Conservation (phyloP, 2,329 filamentous ascomycete genomes). For the Cladosporium sp. region DNA sequence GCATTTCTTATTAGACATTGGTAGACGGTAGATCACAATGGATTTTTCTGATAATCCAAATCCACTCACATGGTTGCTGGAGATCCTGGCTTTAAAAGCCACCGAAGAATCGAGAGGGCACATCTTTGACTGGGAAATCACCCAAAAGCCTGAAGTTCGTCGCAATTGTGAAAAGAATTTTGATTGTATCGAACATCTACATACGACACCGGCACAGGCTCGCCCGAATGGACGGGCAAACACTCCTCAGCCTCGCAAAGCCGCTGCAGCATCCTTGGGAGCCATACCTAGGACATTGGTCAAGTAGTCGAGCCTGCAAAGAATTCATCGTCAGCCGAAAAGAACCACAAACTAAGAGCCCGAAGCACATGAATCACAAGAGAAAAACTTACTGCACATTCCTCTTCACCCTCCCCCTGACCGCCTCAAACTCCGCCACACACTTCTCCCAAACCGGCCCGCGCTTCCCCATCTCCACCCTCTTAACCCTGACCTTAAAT, state of each 20-base stretch:
- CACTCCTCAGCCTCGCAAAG: constrained; percentile 5
- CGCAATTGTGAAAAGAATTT: too few species aligned
- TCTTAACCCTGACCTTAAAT: constrained; percentile 83
- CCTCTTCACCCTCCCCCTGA: constrained; percentile 63
- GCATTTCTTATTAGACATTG: too few species aligned
- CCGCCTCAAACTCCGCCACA: constrained; percentile 63
- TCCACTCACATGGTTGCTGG: too few species aligned
- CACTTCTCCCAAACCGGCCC: constrained; percentile 25
- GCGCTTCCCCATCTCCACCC: constrained; percentile 66
- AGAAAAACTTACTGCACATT: constrained; percentile 68
- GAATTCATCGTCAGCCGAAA: neutral
- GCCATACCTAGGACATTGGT: constrained; percentile 58
- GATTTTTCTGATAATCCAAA: too few species aligned
- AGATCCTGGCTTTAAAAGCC: too few species aligned
- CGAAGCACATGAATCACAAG: neutral
- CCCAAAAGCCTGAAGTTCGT: too few species aligned
- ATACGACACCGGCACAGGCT: too few species aligned
- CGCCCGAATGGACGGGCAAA: too few species aligned
- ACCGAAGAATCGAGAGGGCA: too few species aligned
- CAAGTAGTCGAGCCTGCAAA: constrained; percentile 59
- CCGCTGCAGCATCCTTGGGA: constrained; percentile 46
- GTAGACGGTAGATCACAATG: too few species aligned
- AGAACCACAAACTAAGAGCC: constrained; percentile 12
- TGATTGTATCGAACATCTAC: too few species aligned
- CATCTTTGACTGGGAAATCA: too few species aligned